Evolutionary conservation across 1,284 basidiomycete species (phyloP).

Genomic region (Fomes fomentarius): DNA sequence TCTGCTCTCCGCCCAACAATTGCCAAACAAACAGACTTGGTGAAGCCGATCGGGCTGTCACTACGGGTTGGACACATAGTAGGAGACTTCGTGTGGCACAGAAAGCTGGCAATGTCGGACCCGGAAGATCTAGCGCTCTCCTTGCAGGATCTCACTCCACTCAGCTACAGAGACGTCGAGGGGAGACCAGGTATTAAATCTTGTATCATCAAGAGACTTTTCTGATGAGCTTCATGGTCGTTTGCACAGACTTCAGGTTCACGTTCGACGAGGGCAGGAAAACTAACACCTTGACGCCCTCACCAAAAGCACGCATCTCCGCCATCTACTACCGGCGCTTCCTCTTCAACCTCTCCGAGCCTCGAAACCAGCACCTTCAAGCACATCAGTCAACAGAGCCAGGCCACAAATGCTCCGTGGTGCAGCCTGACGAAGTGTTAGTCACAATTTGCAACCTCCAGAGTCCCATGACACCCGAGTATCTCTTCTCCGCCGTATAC

Average conservation of each 20-base stretch:
- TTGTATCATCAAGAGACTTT: no score
- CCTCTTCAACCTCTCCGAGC: constrained; percentile 3
- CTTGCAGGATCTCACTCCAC: constrained; percentile 5
- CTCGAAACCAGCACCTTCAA: no score
- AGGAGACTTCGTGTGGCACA: constrained; percentile 1
- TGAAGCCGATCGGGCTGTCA: background rate
- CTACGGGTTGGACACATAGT: constrained; percentile 4
- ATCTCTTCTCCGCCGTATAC: constrained; percentile 16
- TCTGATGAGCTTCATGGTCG: no score
- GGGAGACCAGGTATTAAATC: background rate
- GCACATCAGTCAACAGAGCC: constrained; percentile 6
- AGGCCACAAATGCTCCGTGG: constrained; percentile 9
- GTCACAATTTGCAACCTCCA: constrained; percentile 13
- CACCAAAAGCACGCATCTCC: background rate
- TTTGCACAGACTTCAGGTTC: background rate
- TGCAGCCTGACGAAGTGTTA: constrained; percentile 13
- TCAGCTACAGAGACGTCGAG: background rate
- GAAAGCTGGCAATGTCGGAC: background rate
- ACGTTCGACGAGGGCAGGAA: background rate
- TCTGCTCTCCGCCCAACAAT: background rate
- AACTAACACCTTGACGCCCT: background rate
- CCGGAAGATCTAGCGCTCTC: background rate
- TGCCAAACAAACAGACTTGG: background rate
- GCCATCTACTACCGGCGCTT: constrained; percentile 9
- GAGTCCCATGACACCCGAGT: background rate